These are phyloP conservation scores for Cryomyces minteri DNA, from an alignment of 495 filamentous ascomycete genomes.

Conservation along the genomic window DNA sequence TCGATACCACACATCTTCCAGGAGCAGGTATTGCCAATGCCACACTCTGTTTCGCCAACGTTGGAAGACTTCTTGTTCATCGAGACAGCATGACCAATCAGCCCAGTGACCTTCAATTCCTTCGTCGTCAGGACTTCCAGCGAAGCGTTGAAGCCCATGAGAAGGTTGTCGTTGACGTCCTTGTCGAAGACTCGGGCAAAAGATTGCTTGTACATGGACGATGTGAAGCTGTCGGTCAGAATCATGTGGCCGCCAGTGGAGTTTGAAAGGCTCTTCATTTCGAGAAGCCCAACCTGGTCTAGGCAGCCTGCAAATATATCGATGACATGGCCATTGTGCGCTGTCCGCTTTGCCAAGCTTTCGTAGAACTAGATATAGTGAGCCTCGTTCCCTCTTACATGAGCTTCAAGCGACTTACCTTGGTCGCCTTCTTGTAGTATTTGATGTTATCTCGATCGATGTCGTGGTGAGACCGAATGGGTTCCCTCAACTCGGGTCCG, in stretches of 20 bases:
- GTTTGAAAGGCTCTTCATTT: constrained; percentile 97
- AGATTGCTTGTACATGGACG: constrained; percentile 98
- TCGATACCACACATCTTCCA: constrained; percentile 99
- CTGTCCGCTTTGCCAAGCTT: constrained; percentile 82
- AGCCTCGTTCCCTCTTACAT: constrained; percentile 2
- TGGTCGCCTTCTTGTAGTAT: constrained; percentile 97
- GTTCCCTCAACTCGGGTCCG: constrained; percentile 89
- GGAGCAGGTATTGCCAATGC: constrained; percentile 95
- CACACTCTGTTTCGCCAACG: constrained; percentile 95
- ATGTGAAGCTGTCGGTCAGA: constrained; percentile 95
- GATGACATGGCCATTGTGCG: constrained; percentile 92
- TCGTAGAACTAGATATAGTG: constrained; percentile 70
- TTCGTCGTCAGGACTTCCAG: constrained; percentile 95
- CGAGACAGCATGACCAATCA: constrained; percentile 93
- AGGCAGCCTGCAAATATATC: constrained; percentile 98
- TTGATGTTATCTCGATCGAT: constrained; percentile 99
- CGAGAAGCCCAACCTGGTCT: constrained; percentile 91
- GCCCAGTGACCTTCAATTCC: constrained; percentile 93
- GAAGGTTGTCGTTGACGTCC: constrained; percentile 77
- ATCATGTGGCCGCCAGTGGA: constrained; percentile 98
- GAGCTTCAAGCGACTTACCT: constrained; percentile 36
- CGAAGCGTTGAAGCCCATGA: constrained; percentile 98
- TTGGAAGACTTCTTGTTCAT: constrained; percentile 96
- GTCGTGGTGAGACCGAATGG: constrained; percentile 96
- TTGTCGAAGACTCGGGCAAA: constrained; percentile 97